Evolutionary conservation across 257 asterid genomes (phyloP), one percentile per base, ranked within the genome.

Genomic region (Penstemon newberryi): DNA sequence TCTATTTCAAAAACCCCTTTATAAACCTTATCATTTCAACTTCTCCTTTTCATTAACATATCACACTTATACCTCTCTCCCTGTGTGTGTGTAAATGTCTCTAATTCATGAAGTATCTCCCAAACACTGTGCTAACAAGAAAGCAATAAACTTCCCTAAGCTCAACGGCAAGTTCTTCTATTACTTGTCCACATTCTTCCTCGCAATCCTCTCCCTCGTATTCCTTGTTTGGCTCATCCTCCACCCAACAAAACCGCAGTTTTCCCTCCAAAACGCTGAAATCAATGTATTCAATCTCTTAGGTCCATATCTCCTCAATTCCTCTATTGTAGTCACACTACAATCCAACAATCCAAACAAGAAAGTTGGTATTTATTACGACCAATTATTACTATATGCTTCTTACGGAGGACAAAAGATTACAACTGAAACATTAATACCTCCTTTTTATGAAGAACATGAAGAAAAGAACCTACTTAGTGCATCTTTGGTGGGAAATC

Each of bases 291-390:
- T 91, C 71, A 87, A 83, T 75, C 91, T 94, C 67, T 68, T 90
- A 0, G 65, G 71, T 0, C 80, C 89, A 0, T 87, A 88, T 67
- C 87, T 85, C 19, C 91, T 91, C 69, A 91, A 89, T 70, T 84
- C 95, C 58, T 89, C 97, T 6, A 83, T 94, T 11, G 90, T 83
- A 41, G 70, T 88, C 54, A 90, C 98, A 0, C 79, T 92, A 52
- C 75, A 72, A 3, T 83, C 96, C 81, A 60, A 42, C 42, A 92
- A 92, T 56, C 97, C 98, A 0, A 92, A 90, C 84, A 81, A 72
- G 72, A 90, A 85, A 66, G 93, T 92, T 3, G 96, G 95, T 0
- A 86, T 92, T 12, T 90, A 81, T 84, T 92, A 88, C 75, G 98
- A 92, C 25, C 83, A 79, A 7, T 61, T 92, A 44, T 73, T 77